These are phyloP conservation scores for Ilyonectria destructans DNA, from an alignment of 2,329 filamentous ascomycete genomes.

Conservation along the genomic window DNA sequence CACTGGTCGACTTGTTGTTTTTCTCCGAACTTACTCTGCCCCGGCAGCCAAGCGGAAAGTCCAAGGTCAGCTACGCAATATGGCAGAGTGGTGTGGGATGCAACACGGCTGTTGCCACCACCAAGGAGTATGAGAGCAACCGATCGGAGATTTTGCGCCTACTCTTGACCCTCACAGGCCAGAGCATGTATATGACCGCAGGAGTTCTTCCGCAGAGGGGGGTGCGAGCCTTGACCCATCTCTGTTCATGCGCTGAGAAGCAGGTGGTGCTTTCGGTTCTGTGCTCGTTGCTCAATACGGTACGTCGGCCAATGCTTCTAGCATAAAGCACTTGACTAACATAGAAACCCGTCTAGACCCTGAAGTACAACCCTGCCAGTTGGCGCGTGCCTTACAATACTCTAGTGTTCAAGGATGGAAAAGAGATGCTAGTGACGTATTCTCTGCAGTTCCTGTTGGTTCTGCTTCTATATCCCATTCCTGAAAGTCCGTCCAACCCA, in stretches of 20 bases:
- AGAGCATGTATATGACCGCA: slow-evolving; percentile 93
- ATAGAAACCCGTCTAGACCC: slow-evolving; percentile 69
- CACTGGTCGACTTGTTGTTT: slow-evolving; percentile 90
- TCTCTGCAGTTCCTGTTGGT: slow-evolving; percentile 92
- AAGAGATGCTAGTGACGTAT: slow-evolving; percentile 92
- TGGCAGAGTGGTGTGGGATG: slow-evolving; percentile 99
- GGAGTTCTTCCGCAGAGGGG: slow-evolving; percentile 86
- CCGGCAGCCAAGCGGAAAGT: slow-evolving; percentile 77
- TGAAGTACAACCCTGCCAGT: slow-evolving; percentile 95
- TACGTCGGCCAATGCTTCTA: slow-evolving; percentile 59
- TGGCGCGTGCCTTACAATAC: slow-evolving; percentile 97
- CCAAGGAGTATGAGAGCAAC: slow-evolving; percentile 93
- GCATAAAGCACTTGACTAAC: slow-evolving; percentile 22
- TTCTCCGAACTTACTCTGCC: slow-evolving; percentile 92
- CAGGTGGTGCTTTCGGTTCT: slow-evolving; percentile 91
- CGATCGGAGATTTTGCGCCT: slow-evolving; percentile 91
- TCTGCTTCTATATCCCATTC: slow-evolving; percentile 88
- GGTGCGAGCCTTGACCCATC: slow-evolving; percentile 88
- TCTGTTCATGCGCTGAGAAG: slow-evolving; percentile 91
- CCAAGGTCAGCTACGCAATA: slow-evolving; percentile 92
- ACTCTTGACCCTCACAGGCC: slow-evolving; percentile 87
- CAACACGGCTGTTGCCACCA: slow-evolving; percentile 89
- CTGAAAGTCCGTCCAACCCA: slow-evolving; percentile 77
- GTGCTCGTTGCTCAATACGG: slow-evolving; percentile 95
- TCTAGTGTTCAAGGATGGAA: slow-evolving; percentile 91